A percentile compares a stretch with the other conserved stretches of the same genome.
Evolutionary conservation across 208 protist species (phyloP).

Genomic region (Leishmania tropica): DNA sequence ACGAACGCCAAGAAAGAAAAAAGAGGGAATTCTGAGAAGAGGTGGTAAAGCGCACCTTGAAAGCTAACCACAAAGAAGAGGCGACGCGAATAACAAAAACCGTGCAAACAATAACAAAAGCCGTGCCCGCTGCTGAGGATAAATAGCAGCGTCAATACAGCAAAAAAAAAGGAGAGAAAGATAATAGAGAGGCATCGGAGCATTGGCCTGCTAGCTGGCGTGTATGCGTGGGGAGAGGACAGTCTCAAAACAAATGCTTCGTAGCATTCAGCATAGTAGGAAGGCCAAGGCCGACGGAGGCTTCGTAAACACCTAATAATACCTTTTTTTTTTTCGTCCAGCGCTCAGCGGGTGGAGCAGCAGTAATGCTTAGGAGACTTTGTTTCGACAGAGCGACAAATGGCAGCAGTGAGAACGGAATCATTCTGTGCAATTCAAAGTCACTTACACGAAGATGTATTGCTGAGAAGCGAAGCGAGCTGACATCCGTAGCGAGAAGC

Average conservation of each 20-base stretch:
- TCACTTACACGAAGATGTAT: neutral
- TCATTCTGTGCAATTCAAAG: neutral
- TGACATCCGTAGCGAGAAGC: slow-evolving; percentile 68
- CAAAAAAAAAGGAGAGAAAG: neutral
- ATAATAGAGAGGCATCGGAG: neutral
- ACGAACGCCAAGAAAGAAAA: neutral
- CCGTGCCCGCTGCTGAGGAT: neutral
- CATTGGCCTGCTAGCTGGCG: neutral
- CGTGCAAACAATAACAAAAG: neutral
- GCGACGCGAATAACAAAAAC: neutral
- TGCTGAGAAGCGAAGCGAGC: slow-evolving; percentile 29
- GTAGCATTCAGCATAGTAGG: neutral
- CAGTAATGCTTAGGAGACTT: neutral
- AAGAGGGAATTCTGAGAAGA: neutral
- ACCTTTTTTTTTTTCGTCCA: neutral
- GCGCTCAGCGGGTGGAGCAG: neutral
- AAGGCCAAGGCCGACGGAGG: neutral
- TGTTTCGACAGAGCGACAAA: neutral
- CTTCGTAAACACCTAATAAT: neutral
- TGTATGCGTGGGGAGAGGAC: neutral
- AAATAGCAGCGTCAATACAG: neutral
- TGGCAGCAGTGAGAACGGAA: neutral
- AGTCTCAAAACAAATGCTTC: neutral
- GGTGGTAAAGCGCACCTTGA: neutral
- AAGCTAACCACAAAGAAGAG: neutral